A percentile compares a stretch with the other conserved stretches of the same genome.
These are phyloP conservation scores for Oemleria cerasiformis DNA, from an alignment of 306 rosid genomes.

Conservation along the genomic window DNA sequence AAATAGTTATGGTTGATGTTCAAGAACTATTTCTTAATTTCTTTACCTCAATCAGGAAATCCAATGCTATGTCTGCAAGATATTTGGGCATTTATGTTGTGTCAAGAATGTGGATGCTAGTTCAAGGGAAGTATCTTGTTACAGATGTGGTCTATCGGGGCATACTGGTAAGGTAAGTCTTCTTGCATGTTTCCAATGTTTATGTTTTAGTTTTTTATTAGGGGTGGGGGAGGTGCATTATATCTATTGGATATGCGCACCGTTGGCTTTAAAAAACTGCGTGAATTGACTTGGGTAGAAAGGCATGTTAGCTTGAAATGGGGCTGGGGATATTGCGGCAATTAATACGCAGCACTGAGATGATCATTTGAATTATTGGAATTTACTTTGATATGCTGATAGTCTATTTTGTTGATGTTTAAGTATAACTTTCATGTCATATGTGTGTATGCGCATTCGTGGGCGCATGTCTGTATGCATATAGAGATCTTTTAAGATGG, in stretches of 20 bases:
- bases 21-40: not conserved
- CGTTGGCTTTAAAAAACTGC: no score
- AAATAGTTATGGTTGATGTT: slow-evolving; percentile 9
- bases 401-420: not conserved
- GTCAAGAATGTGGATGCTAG: slow-evolving; percentile 32
- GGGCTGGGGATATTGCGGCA: not conserved
- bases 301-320: not conserved
- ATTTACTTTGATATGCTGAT: not conserved
- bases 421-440: not conserved
- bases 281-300: no score
- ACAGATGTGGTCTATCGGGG: slow-evolving; percentile 78
- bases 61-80: slow-evolving; percentile 75
- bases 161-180: slow-evolving; percentile 88
- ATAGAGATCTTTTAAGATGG: not conserved
- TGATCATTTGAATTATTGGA: not conserved
- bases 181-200: not conserved
- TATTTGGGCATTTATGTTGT: slow-evolving; percentile 85
- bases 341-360: not conserved
- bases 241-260: not conserved
- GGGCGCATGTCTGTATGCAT: not conserved
- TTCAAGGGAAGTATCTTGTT: slow-evolving; percentile 64
- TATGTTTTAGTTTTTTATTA: not conserved
- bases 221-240: not conserved
- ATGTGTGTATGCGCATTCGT: not conserved
- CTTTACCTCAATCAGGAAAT: slow-evolving; percentile 47